These are phyloP conservation scores for Goffeauzyma gilvescens DNA, from an alignment of 768 basidiomycete species.

Conservation along the genomic window DNA sequence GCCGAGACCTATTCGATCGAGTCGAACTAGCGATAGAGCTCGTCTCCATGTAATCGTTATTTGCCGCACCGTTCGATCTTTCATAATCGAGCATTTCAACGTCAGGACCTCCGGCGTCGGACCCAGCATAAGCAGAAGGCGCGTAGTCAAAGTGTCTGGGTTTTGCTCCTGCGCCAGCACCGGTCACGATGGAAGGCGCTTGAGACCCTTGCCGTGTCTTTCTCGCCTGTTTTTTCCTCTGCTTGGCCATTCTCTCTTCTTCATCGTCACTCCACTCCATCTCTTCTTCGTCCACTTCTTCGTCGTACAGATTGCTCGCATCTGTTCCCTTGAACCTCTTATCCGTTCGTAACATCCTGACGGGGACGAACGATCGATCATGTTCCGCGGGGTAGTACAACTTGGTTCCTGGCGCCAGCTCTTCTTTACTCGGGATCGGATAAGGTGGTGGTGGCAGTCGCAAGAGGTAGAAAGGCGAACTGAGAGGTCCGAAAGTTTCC, in stretches of 20 bases:
- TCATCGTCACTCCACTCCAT: slow-evolving; percentile 93
- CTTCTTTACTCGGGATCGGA: slow-evolving; percentile 18
- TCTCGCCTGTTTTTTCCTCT: slow-evolving; percentile 36
- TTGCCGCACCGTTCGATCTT: too few relatives aligned
- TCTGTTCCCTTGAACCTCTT: slow-evolving; percentile 61
- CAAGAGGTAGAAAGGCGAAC: slow-evolving; percentile 73
- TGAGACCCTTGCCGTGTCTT: too few relatives aligned
- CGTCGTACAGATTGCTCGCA: slow-evolving; percentile 83
- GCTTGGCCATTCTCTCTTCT: slow-evolving; percentile 56
- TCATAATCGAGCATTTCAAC: too few relatives aligned
- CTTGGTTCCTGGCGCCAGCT: slow-evolving; percentile 28
- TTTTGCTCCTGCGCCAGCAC: too few relatives aligned
- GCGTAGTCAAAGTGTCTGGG: too few relatives aligned
- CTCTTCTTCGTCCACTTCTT: slow-evolving; percentile 77
- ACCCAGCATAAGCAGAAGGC: too few relatives aligned
- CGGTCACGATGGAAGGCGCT: too few relatives aligned
- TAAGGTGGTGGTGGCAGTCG: slow-evolving; percentile 49
- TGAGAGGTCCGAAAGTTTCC: slow-evolving; percentile 89
- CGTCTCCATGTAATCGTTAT: too few relatives aligned
- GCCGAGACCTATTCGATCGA: too few relatives aligned
- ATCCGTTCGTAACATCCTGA: slow-evolving; percentile 43
- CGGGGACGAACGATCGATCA: slow-evolving; percentile 63
- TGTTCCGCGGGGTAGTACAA: slow-evolving; percentile 58
- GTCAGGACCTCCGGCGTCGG: too few relatives aligned
- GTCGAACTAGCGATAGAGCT: too few relatives aligned